Conservation (phyloP, 1,284 basidiomycete genomes). For the Ceratobasidium sp. region DNA sequence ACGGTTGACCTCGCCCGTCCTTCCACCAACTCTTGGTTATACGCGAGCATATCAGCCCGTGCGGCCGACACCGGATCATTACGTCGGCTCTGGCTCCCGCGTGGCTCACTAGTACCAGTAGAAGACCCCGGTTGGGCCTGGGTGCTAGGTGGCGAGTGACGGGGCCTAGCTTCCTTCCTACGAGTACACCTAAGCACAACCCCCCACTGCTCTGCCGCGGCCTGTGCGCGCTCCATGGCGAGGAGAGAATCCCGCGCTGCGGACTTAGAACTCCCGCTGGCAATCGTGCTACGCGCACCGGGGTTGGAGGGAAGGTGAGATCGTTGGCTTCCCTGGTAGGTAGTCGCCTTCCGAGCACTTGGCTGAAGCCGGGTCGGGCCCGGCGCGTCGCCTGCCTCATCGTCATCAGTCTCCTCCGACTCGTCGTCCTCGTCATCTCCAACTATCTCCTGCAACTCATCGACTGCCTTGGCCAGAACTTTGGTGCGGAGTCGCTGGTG, state of each 20-base stretch:
- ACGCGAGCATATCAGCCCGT: not conserved
- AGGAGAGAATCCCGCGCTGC: not conserved
- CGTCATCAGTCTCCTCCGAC: not conserved
- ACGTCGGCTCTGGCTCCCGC: not conserved
- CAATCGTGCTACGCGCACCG: not conserved
- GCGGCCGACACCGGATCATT: not conserved
- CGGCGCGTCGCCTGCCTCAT: not conserved
- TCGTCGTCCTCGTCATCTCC: not conserved
- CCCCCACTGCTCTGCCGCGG: not conserved
- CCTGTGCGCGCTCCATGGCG: not conserved
- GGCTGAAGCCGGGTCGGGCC: not conserved
- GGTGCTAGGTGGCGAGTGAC: not conserved
- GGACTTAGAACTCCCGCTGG: not conserved
- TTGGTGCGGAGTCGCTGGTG: not conserved
- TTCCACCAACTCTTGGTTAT: not conserved
- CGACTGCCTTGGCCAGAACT: no score
- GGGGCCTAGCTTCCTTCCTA: no score
- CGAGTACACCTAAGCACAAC: not conserved
- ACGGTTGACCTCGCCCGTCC: not conserved
- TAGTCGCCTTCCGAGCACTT: not conserved
- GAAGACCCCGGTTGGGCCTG: not conserved
- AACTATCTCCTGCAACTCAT: not conserved
- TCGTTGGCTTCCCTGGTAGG: not conserved
- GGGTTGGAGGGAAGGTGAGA: not conserved
- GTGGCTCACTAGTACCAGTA: not conserved